Percentiles rank a stretch among this genome's conserved stretches.
Evolutionary conservation across 768 basidiomycete genomes (phyloP).

Genomic region (Macrolepiota dolichaula): DNA sequence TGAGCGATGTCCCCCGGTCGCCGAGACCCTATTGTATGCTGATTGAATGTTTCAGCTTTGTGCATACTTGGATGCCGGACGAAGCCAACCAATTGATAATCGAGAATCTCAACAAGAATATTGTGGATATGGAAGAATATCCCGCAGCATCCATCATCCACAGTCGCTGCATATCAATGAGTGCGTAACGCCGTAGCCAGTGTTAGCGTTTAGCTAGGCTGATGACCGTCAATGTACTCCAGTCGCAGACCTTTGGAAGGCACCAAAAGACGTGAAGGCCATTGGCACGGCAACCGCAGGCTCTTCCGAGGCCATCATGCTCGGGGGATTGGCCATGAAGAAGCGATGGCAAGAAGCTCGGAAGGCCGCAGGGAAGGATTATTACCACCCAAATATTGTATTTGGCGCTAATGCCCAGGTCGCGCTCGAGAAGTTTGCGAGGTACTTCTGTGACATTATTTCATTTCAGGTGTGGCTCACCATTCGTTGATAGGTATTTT

Average conservation of each 20-base stretch:
- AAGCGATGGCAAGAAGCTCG: constrained; percentile 62
- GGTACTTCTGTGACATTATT: constrained; percentile 23
- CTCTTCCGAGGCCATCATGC: constrained; percentile 66
- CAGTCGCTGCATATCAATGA: constrained; percentile 52
- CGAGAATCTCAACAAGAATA: constrained; percentile 64
- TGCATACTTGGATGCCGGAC: constrained; percentile 59
- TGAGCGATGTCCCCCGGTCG: constrained; percentile 30
- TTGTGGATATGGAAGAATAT: constrained; percentile 68
- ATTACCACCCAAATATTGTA: constrained; percentile 54
- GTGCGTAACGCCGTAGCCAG: constrained; percentile 25
- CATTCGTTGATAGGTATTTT: constrained; percentile 37
- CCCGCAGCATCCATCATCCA: constrained; percentile 53
- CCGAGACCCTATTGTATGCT: not conserved
- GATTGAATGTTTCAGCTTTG: constrained; percentile 28
- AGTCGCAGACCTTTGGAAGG: constrained; percentile 66
- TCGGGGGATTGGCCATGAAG: constrained; percentile 69
- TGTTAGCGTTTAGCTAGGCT: not conserved
- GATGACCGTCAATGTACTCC: constrained; percentile 7
- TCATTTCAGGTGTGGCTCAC: not conserved
- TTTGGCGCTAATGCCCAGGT: constrained; percentile 64
- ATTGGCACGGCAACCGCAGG: constrained; percentile 66
- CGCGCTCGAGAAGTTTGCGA: constrained; percentile 62
- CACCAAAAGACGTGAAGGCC: constrained; percentile 49
- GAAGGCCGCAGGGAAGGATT: constrained; percentile 55
- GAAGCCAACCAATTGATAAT: constrained; percentile 52